Evolutionary conservation across 306 rosid genomes (phyloP).

Genomic region (Abrus pulchellus): DNA sequence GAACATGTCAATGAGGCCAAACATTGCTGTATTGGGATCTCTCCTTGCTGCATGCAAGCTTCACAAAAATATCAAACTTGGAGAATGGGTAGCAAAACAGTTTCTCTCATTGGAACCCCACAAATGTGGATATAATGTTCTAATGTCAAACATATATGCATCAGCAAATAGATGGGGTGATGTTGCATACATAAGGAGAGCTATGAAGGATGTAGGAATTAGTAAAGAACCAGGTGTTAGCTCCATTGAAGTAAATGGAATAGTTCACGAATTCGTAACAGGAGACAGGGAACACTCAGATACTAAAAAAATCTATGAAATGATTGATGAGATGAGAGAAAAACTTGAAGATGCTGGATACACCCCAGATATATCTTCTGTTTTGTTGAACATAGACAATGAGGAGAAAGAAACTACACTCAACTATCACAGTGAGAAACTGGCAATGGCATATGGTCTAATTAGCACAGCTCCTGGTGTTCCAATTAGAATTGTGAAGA

Average conservation of each 20-base stretch:
- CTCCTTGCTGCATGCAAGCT: slow-evolving; percentile 71
- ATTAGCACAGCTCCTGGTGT: slow-evolving; percentile 62
- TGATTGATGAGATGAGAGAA: slow-evolving; percentile 64
- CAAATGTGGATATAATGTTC: slow-evolving; percentile 63
- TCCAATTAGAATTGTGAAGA: slow-evolving; percentile 69
- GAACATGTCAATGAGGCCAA: slow-evolving; percentile 72
- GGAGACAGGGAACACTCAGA: slow-evolving; percentile 68
- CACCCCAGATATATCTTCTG: slow-evolving; percentile 58
- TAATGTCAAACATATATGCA: slow-evolving; percentile 79
- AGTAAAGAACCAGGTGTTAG: slow-evolving; percentile 72
- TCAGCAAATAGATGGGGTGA: slow-evolving; percentile 66
- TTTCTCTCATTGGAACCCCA: slow-evolving; percentile 66
- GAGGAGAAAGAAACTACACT: slow-evolving; percentile 70
- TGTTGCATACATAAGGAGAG: slow-evolving; percentile 61
- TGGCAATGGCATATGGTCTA: slow-evolving; percentile 82
- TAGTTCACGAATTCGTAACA: slow-evolving; percentile 64
- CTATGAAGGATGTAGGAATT: slow-evolving; percentile 59
- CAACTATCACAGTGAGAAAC: slow-evolving; percentile 69
- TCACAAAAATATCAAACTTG: slow-evolving; percentile 59
- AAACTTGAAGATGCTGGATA: slow-evolving; percentile 67
- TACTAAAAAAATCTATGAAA: slow-evolving; percentile 56
- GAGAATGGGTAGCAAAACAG: slow-evolving; percentile 66
- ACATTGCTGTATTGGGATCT: slow-evolving; percentile 65
- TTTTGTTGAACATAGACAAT: slow-evolving; percentile 59
- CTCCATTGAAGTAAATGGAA: slow-evolving; percentile 68